Percentiles rank a stretch among this genome's conserved stretches.
phyloP scores from a whole-genome alignment of 2,329 filamentous ascomycete genomes.

The Dactylellina drechsleri region DNA sequence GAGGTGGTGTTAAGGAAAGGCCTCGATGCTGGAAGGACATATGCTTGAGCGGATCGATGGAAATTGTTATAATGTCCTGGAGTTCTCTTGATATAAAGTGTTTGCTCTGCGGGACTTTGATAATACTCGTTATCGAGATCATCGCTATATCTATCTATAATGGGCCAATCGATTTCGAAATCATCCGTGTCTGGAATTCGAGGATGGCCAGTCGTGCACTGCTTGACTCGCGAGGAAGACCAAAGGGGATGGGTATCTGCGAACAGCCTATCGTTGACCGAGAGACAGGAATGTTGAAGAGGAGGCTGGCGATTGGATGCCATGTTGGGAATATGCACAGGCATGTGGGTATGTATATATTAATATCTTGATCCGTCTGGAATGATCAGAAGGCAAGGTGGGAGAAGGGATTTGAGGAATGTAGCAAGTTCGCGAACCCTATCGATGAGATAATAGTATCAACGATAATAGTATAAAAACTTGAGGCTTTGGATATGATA shows the following conservation, averaged over 20 bases:
- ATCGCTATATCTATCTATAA: slow-evolving; percentile 39
- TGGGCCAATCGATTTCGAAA: slow-evolving; percentile 52
- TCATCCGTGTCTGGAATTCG: slow-evolving; percentile 42
- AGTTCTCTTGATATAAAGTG: slow-evolving; percentile 34
- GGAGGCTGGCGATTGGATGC: slow-evolving; percentile 30
- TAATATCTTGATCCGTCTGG: slow-evolving; percentile 33
- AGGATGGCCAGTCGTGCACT: slow-evolving; percentile 4
- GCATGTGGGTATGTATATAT: slow-evolving; percentile 16
- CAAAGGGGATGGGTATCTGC: slow-evolving; percentile 24
- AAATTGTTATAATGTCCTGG: slow-evolving; percentile 20
- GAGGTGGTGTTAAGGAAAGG: slow-evolving; percentile 40
- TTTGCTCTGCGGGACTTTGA: too few species aligned
- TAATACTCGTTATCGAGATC: slow-evolving; percentile 37
- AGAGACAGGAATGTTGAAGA: slow-evolving; percentile 41
- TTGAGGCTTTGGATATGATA: too few species aligned
- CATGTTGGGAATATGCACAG: slow-evolving; percentile 38
- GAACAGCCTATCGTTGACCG: slow-evolving; percentile 33
- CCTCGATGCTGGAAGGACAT: slow-evolving; percentile 16
- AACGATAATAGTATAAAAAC: too few species aligned
- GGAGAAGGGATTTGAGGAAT: slow-evolving; percentile 20
- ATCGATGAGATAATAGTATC: too few species aligned
- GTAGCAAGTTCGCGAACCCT: slow-evolving; percentile 10
- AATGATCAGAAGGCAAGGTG: slow-evolving; percentile 30
- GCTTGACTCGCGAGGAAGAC: slow-evolving; percentile 32
- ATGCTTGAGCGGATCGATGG: slow-evolving; percentile 19